Conservation (phyloP, 371 early-diverging fungal genomes). For the Mucor mucedo region DNA sequence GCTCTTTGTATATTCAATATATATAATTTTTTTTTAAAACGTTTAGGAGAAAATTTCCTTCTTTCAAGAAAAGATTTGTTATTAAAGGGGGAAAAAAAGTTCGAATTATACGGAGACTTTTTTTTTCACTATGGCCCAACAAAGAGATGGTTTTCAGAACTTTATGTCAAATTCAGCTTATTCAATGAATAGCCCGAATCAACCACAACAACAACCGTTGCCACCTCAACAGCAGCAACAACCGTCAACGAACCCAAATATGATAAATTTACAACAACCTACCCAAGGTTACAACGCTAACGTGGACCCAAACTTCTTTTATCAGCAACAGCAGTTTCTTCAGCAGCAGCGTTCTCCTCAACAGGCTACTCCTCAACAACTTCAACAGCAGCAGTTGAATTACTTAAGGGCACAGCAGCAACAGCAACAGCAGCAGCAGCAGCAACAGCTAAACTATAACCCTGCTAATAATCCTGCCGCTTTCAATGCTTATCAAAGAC, state of each 20-base stretch:
- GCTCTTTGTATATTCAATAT: slow-evolving; percentile 1
- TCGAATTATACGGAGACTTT: slow-evolving; percentile 17
- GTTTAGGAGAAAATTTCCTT: slow-evolving; percentile 16
- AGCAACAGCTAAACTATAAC: slow-evolving; percentile 25
- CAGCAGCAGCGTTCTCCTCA: slow-evolving; percentile 22
- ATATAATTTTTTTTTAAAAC: not conserved
- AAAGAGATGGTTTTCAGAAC: slow-evolving; percentile 31
- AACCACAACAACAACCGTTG: slow-evolving; percentile 20
- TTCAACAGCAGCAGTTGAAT: slow-evolving; percentile 31
- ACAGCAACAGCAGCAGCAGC: slow-evolving; percentile 25
- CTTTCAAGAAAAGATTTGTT: slow-evolving; percentile 2
- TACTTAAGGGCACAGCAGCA: slow-evolving; percentile 28
- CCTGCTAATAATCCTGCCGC: slow-evolving; percentile 11
- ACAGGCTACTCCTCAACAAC: slow-evolving; percentile 17
- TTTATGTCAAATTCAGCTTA: slow-evolving; percentile 23
- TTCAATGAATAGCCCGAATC: slow-evolving; percentile 23
- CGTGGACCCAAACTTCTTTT: slow-evolving; percentile 22
- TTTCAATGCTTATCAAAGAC: slow-evolving; percentile 18
- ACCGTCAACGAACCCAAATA: slow-evolving; percentile 6
- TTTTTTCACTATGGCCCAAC: slow-evolving; percentile 32
- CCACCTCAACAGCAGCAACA: slow-evolving; percentile 17
- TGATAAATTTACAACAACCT: slow-evolving; percentile 13
- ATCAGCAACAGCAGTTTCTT: slow-evolving; percentile 17
- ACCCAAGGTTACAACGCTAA: not conserved
- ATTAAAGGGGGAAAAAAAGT: slow-evolving; percentile 12